A percentile compares a stretch with the other conserved stretches of the same genome.
Conservation (phyloP, 257 asterid species). For the Haberlea rhodopensis region DNA sequence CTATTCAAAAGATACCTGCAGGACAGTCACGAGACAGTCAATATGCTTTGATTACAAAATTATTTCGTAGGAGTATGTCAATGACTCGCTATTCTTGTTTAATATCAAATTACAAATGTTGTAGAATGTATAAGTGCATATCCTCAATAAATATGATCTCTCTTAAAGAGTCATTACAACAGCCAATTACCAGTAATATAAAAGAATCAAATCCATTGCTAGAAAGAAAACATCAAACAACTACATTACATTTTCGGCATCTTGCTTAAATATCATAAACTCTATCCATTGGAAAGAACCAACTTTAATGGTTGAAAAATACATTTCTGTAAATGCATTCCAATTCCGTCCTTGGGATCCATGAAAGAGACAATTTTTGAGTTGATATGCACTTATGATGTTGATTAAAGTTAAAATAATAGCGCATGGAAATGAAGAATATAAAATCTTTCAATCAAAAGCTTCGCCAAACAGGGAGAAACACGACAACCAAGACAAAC, state of each 20-base stretch:
- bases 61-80: not conserved
- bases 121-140: not conserved
- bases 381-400: too few relatives aligned
- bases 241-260: not conserved
- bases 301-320: conserved; percentile 3
- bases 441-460: conserved; percentile 3
- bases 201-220: conserved; percentile 12
- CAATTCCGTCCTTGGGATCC: not conserved
- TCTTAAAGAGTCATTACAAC: not conserved
- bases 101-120: too few relatives aligned
- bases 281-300: conserved; percentile 3
- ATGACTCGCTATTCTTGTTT: conserved; percentile 20
- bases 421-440: too few relatives aligned
- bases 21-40: conserved; percentile 25
- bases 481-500: not conserved
- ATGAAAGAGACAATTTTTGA: not conserved
- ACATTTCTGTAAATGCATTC: not conserved
- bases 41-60: conserved; percentile 1
- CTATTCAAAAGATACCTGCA: conserved; percentile 63
- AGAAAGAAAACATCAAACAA: conserved; percentile 5
- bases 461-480: not conserved
- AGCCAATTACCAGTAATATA: conserved; percentile 8
- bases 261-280: not conserved
- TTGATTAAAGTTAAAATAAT: too few relatives aligned
- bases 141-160: not conserved